phyloP scores from a whole-genome alignment of 2,329 filamentous ascomycete species.

The Fusarium brachygibbosum region DNA sequence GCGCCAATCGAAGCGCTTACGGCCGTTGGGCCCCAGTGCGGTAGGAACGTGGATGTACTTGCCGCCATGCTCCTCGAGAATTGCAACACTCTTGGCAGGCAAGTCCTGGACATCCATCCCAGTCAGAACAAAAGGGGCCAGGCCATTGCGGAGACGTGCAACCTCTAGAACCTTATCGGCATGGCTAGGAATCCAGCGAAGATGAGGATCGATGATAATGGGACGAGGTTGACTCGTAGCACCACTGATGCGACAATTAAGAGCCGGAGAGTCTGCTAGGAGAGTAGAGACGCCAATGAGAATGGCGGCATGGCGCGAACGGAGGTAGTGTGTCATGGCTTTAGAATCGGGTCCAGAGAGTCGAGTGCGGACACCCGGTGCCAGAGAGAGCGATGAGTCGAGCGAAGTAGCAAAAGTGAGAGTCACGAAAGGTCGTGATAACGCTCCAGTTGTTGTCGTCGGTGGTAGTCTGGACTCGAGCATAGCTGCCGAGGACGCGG shows the following conservation, averaged over 20 bases:
- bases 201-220: constrained; percentile 82
- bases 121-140: constrained; percentile 80
- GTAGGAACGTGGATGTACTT: constrained; percentile 61
- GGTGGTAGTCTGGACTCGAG: constrained; percentile 55
- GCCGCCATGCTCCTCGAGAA: constrained; percentile 66
- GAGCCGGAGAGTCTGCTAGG: constrained; percentile 83
- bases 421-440: constrained; percentile 70
- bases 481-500: constrained; percentile 49
- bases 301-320: constrained; percentile 85
- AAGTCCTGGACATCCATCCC: constrained; percentile 59
- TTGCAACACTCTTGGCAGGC: constrained; percentile 57
- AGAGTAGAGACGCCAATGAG: constrained; percentile 88
- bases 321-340: constrained; percentile 92
- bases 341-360: constrained; percentile 88
- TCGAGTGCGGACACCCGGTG: constrained; percentile 83
- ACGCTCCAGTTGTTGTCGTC: background rate
- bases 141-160: constrained; percentile 73
- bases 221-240: constrained; percentile 80
- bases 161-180: constrained; percentile 76
- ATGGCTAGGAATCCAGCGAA: constrained; percentile 75
- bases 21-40: constrained; percentile 55
- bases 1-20: constrained; percentile 71
- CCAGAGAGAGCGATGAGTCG: constrained; percentile 81
- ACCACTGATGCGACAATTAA: constrained; percentile 83
- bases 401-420: constrained; percentile 93